A percentile compares a stretch with the other conserved stretches of the same genome.
Conservation (phyloP, 768 basidiomycete genomes). For the Leccinum variicolor region DNA sequence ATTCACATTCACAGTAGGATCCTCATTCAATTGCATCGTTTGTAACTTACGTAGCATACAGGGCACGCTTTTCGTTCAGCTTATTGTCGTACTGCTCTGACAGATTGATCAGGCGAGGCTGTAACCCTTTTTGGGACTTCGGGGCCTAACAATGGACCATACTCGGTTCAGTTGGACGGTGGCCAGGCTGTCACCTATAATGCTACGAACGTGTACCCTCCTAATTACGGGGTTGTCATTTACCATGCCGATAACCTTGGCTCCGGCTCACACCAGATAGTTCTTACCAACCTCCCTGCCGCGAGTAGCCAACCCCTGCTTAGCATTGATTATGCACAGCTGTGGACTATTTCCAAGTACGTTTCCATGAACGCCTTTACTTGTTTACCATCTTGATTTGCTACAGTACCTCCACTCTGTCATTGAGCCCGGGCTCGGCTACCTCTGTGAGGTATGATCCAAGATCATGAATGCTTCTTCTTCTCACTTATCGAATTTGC, state of each 20-base stretch:
- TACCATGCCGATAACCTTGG: slow-evolving; percentile 39
- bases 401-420: background rate
- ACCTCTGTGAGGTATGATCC: slow-evolving; percentile 1
- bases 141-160: slow-evolving; percentile 34
- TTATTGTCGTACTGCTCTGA: background rate
- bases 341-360: slow-evolving; percentile 22
- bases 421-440: background rate
- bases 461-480: background rate
- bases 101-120: slow-evolving; percentile 33
- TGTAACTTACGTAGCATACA: slow-evolving; percentile 8
- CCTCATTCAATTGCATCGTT: background rate
- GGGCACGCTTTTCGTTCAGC: slow-evolving; percentile 15
- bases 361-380: background rate
- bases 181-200: slow-evolving; percentile 20
- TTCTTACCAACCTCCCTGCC: slow-evolving; percentile 31
- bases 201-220: slow-evolving; percentile 14
- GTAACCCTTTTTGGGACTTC: slow-evolving; percentile 45
- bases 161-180: slow-evolving; percentile 37
- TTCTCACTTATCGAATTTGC: background rate
- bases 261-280: slow-evolving; percentile 34
- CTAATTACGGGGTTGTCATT: slow-evolving; percentile 29
- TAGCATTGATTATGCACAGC: slow-evolving; percentile 33
- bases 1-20: slow-evolving; percentile 40
- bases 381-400: background rate
- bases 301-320: slow-evolving; percentile 16